Base-by-base conservation (phyloP, 2,329 filamentous ascomycete genomes). In the Phaeosphaeria sp. region DNA sequence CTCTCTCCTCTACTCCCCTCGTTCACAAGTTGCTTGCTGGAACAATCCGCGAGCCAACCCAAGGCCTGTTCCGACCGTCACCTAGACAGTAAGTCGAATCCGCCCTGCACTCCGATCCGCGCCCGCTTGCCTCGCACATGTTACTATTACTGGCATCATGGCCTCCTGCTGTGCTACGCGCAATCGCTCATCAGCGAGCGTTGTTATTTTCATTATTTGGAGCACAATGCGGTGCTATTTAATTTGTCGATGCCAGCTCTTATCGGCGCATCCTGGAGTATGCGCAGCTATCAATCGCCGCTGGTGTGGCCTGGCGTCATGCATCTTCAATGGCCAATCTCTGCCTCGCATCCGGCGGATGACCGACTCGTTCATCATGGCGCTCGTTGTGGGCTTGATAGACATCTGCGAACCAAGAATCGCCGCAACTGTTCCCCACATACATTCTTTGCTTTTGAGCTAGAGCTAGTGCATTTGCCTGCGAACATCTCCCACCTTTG, bases 21-120 rank as follows among this genome's bases (percentile, higher is more conserved):
- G 57, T 61, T 66, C 65, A 60, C 56, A 65, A 67, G 67, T 67
- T 69, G 71, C 70, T 69, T 69, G 67, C 66, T 53, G 66, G 64
- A 67, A 71, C 67, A 51, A 63, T n/a, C 59, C 67, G 68, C 60
- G 69, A 64, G 66, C 68, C 39, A 64, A 56, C 55, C 39, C 50
- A 60, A 62, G 67, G 65, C 65, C 62, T 63, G 66, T 68, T 66
- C 65, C 65, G 64, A 49, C 59, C 59, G 59, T 58, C 63, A 59
- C 60, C 59, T 60, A 55, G 62, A 52, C 60, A 62, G 74, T 76
- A 73, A 74, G 71, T 75, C 46, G 48, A 43, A 55, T 50, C 54
- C 53, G 55, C 60, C 46, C 18, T 36, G 30, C 30, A 11, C 36
- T 39, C 11, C 36, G 4, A 22, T 54, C 59, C 68, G 62, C 58